Evolutionary conservation across 305 asterid species (phyloP), one percentile per base, ranked within the genome.

Genomic region (Fraxinus velutina): DNA sequence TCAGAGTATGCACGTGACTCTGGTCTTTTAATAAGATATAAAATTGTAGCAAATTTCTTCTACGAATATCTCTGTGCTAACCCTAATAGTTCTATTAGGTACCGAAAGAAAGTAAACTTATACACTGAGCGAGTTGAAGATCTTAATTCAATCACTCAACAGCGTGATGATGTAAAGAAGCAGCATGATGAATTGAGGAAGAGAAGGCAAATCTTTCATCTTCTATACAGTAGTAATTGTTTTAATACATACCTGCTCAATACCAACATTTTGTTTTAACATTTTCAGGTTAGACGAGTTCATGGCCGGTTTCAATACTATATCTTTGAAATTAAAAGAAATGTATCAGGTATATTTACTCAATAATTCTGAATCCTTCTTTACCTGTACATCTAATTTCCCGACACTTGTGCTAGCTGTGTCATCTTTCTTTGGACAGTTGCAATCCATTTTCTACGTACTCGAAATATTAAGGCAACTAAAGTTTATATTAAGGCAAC

Each of bases 131-230:
- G 98, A 52, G 96, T 92, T 82, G 91, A 89, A 77, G 99, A 94
- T 72, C 99, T 95, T 80, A 95, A 91, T 87, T 77, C 82, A 77
- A 91, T 92, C 71, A 94, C 98, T 79, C 92, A 90, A 85, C 86
- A 94, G 85, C 95, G 99, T 34, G 99, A 95, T 85, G 96, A 95
- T 71, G 74, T 90, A 55, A 94, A 92, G 89, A 94, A 89, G 87
- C 98, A 92, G 84, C 86, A 95, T 81, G 98, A 95, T 80, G 99
- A 95, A 66, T 92, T 92, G 96, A 95, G 96, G 86, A 95, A 93
- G 89, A 92, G 89, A 89, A 92, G 97, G 98, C 87, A 70, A 62
- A 30, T 57, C 10, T 55, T 21, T 75, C 33, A 2, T 2, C 2
- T 62, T 62, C 72, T 62, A 2, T 62, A 2, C 7, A 17, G 7